phyloP scores from a whole-genome alignment of 331 rosid species.

The Malus hybrid region DNA sequence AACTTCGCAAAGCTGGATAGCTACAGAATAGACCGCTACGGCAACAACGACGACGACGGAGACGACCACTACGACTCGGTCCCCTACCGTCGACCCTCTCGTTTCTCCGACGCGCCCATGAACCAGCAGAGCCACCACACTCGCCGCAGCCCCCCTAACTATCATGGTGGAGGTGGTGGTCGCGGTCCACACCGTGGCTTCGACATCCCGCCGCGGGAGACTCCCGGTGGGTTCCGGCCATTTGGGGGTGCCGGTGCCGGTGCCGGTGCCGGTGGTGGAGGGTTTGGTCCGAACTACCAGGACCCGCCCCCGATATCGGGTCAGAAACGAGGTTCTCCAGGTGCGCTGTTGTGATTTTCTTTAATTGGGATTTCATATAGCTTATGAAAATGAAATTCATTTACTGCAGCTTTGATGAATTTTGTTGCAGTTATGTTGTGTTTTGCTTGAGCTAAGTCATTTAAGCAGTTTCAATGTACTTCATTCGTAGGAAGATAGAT shows the following conservation, averaged over 20 bases:
- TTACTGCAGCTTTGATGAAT: neutral
- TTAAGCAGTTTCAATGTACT: neutral
- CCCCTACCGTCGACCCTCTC: conserved; percentile 51
- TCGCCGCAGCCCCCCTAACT: conserved; percentile 43
- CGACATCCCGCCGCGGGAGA: conserved; percentile 30
- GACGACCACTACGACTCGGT: conserved; percentile 12
- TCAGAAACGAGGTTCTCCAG: conserved; percentile 88
- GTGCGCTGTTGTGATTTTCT: conserved; percentile 18
- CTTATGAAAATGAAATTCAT: neutral
- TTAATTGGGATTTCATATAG: neutral
- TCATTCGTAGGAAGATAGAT: neutral
- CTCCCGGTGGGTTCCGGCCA: conserved; percentile 28
- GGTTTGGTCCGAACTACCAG: conserved; percentile 35
- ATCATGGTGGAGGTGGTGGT: conserved; percentile 22
- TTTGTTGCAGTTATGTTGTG: neutral
- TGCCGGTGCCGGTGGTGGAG: conserved; percentile 24
- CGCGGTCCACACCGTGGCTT: conserved; percentile 16
- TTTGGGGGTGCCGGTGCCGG: conserved; percentile 11
- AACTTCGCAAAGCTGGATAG: conserved; percentile 76
- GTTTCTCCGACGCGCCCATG: conserved; percentile 64
- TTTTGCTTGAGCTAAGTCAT: neutral
- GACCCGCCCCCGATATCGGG: conserved; percentile 49
- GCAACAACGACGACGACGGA: conserved; percentile 21
- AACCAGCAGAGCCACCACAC: conserved; percentile 19
- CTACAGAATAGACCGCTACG: conserved; percentile 80